Evolutionary conservation across 148 eudicot species (phyloP), one percentile per base, ranked within the genome.

Genomic region (Agrostemma githago): DNA sequence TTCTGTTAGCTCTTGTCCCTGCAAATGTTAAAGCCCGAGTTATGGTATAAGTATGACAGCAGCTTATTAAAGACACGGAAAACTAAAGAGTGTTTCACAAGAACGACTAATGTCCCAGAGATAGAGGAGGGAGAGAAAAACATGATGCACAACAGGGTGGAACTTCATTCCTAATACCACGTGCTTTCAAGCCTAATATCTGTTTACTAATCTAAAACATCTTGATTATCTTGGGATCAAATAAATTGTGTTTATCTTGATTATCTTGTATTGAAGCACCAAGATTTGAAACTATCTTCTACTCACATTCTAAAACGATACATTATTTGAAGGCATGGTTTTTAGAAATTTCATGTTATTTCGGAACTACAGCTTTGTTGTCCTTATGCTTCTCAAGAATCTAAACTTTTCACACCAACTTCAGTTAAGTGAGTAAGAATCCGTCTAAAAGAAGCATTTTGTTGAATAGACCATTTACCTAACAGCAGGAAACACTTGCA

Each of bases 1-100:
- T 80, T 21, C 69, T 68, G 48, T 39, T 37, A 51, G n/a, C 34
- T 72, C 63, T 76, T 40, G 73, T 42, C 79, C 76, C 83, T 80
- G 68, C 64, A 80, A 12, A 42, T 60, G 34, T 61, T 60, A 34
- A 19, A 64, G 62, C 39, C 40, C 5, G 10, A 41, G 58, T 63
- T 63, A 26, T 26, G 48, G 53, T 57, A 41, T 53, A 44, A 8
- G 48, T 59, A 44, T 63, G 51, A 20, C 6, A 67, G 39, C 6
- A 67, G 39, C 16, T 38, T 19, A 72, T 9, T 19, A 68, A 42
- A 59, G 67, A 34, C 66, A 5, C 2, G 17, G 72, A 38, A 59
- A 37, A 59, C 60, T 43, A 48, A 43, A 44, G 15, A 3, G 40
- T 37, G 0, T 16, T 67, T 0, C 11, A 46, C 38, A n/a, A 38